Percentiles rank a stretch among this genome's conserved stretches.
Evolutionary conservation across 2,329 filamentous ascomycete species (phyloP).

Genomic region (Pseudocercospora musae): DNA sequence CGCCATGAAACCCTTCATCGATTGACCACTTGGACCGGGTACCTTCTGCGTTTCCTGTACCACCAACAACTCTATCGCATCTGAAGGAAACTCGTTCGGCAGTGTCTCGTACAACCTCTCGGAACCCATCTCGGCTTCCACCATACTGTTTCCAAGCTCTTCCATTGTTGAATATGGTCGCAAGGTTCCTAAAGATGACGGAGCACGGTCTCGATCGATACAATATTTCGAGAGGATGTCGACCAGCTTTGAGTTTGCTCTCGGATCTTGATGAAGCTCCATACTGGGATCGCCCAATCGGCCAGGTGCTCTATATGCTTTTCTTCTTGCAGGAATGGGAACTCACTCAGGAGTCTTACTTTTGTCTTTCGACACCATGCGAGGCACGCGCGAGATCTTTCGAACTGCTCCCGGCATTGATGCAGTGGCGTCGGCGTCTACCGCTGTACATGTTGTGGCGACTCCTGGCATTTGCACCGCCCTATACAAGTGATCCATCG

Average conservation of each 20-base stretch:
- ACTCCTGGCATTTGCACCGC: background rate
- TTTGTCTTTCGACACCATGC: background rate
- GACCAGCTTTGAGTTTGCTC: background rate
- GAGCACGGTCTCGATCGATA: constrained; percentile 1
- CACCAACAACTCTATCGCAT: background rate
- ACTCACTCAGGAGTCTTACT: background rate
- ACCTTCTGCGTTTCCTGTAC: background rate
- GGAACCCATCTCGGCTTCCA: background rate
- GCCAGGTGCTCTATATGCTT: background rate
- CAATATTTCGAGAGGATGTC: background rate
- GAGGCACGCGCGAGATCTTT: background rate
- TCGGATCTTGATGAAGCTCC: background rate
- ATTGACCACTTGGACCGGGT: background rate
- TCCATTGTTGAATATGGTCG: background rate
- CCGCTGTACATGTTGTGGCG: background rate
- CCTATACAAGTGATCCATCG: background rate
- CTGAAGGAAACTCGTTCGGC: background rate
- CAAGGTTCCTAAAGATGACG: background rate
- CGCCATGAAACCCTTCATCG: constrained; percentile 1
- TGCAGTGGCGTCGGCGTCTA: background rate
- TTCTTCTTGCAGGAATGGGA: background rate
- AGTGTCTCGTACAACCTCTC: constrained; percentile 1
- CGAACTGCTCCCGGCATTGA: background rate
- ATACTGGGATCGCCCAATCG: background rate
- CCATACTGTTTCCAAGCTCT: constrained; percentile 2